Conservation (phyloP, 495 filamentous ascomycete species). For the Penicillium bialowiezense region DNA sequence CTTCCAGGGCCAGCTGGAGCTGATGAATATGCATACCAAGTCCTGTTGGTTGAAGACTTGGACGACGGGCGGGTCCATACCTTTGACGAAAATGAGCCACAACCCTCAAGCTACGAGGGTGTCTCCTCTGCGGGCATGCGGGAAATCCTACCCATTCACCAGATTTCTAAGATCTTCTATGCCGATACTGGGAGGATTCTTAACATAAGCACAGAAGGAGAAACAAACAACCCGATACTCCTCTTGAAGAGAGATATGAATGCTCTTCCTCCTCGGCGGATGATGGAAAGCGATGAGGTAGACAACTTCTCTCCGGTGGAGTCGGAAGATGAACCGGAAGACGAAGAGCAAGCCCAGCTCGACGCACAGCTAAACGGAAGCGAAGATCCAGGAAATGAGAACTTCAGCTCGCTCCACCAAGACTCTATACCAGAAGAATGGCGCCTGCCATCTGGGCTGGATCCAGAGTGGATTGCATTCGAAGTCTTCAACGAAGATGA, state of each 20-base stretch:
- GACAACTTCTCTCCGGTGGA: conserved; percentile 19
- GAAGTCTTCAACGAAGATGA: conserved; percentile 74
- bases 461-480: conserved; percentile 94
- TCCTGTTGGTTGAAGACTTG: conserved; percentile 87
- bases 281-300: conserved; percentile 53
- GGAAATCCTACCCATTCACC: conserved; percentile 81
- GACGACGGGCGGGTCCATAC: conserved; percentile 89
- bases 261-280: conserved; percentile 66
- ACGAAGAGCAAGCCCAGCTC: conserved; percentile 59
- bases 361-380: conserved; percentile 64
- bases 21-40: conserved; percentile 82
- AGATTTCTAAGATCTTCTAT: conserved; percentile 96
- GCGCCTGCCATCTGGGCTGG: conserved; percentile 73
- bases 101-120: conserved; percentile 67
- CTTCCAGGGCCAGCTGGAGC: conserved; percentile 49
- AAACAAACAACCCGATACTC: conserved; percentile 81
- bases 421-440: conserved; percentile 49
- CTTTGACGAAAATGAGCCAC: conserved; percentile 62
- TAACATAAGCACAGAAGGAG: conserved; percentile 76
- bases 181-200: conserved; percentile 93
- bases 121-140: conserved; percentile 73
- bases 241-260: conserved; percentile 81
- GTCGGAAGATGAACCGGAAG: conserved; percentile 32
- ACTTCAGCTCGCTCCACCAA: conserved; percentile 27
- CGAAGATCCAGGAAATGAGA: conserved; percentile 21